Conservation (phyloP, 2,329 filamentous ascomycete species). For the Cladosporium halotolerans region DNA sequence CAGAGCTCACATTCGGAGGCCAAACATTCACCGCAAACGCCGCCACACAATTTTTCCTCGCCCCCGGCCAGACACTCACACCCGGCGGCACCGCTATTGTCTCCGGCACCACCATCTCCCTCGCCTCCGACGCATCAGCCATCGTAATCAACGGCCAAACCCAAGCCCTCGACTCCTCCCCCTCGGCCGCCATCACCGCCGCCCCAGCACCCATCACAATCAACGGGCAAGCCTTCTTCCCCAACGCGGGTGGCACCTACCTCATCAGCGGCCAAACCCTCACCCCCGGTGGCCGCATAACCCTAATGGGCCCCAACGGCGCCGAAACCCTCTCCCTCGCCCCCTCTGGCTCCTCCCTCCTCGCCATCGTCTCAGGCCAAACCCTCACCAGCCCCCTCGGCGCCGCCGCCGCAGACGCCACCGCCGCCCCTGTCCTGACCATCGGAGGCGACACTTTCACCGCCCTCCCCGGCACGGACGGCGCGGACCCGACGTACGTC, state of each 20-base stretch:
- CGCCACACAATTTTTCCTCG: constrained; percentile 40
- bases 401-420: constrained; percentile 28
- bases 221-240: constrained; percentile 21
- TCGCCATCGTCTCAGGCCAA: constrained; percentile 18
- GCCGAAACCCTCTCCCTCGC: constrained; percentile 27
- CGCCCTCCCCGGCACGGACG: constrained; percentile 21
- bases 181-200: constrained; percentile 24
- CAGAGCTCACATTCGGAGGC: constrained; percentile 36
- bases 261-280: constrained; percentile 23
- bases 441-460: constrained; percentile 26
- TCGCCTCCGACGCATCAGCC: constrained; percentile 34
- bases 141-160: constrained; percentile 37
- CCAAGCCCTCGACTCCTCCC: constrained; percentile 30
- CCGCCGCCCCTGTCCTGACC: constrained; percentile 26
- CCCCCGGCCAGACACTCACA: constrained; percentile 30
- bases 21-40: constrained; percentile 39
- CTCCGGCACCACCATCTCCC: constrained; percentile 35
- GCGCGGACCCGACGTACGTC: constrained; percentile 31
- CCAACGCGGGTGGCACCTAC: constrained; percentile 25
- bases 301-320: constrained; percentile 18
- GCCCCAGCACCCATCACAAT: constrained; percentile 25
- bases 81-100: constrained; percentile 35
- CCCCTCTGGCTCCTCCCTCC: constrained; percentile 26
- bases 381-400: constrained; percentile 29
- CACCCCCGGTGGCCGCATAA: constrained; percentile 22